phyloP scores from a whole-genome alignment of 2,329 filamentous ascomycete species.

The Endothia cerciana region DNA sequence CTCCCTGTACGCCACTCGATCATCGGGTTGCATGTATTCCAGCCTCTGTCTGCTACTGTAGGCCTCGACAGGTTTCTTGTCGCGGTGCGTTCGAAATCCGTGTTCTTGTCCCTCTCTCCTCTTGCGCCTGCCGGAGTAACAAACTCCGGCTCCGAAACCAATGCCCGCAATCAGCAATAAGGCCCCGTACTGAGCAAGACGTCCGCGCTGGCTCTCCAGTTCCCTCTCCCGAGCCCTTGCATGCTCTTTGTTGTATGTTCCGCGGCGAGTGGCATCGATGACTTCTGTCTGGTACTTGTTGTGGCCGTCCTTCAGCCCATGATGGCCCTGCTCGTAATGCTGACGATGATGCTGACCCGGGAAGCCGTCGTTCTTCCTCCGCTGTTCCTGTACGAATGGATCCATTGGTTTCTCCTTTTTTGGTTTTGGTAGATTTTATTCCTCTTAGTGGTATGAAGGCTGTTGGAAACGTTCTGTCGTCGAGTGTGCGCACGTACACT shows the following conservation, averaged over 20 bases:
- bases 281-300: neutral
- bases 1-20: neutral
- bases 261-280: neutral
- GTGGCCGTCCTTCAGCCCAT: neutral
- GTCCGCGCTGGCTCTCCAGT: neutral
- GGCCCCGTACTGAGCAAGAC: neutral
- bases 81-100: neutral
- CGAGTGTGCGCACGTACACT: neutral
- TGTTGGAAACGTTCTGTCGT: neutral
- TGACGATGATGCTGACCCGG: neutral
- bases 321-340: neutral
- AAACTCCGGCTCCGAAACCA: conserved; percentile 6
- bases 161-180: neutral
- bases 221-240: neutral
- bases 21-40: neutral
- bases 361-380: neutral
- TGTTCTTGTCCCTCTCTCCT: neutral
- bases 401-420: neutral
- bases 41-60: neutral
- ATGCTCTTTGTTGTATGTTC: neutral
- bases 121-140: neutral
- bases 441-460: neutral
- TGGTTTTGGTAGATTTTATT: neutral
- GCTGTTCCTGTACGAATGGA: neutral
- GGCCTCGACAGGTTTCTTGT: neutral